Evolutionary conservation across 805 yeast species (phyloP).

Genomic region (Suhomyces xylopsoci): DNA sequence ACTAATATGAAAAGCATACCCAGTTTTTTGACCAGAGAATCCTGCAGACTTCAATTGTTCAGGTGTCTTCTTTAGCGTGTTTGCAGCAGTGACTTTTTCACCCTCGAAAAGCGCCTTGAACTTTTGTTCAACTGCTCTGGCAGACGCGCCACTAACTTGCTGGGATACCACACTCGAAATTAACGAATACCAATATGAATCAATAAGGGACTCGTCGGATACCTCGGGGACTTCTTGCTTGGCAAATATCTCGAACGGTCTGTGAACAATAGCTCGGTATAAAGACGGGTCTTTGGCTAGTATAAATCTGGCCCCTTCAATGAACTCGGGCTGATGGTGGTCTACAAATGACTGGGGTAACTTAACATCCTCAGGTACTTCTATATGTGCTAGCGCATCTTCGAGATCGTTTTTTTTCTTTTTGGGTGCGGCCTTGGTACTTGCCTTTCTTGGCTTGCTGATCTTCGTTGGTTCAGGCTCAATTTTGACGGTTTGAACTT

Average conservation of each 20-base stretch:
- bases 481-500: neutral
- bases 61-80: conserved; percentile 36
- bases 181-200: conserved; percentile 35
- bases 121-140: conserved; percentile 55
- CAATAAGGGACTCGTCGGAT: conserved; percentile 17
- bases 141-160: conserved; percentile 81
- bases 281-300: conserved; percentile 31
- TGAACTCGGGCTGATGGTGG: conserved; percentile 32
- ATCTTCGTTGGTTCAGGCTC: conserved; percentile 1
- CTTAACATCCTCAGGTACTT: conserved; percentile 4
- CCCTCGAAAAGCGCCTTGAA: conserved; percentile 34
- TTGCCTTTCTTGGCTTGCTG: neutral
- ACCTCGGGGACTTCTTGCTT: neutral
- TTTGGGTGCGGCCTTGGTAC: neutral
- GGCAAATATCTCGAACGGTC: conserved; percentile 25
- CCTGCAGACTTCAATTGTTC: conserved; percentile 64
- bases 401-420: conserved; percentile 7
- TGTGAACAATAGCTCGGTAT: conserved; percentile 30
- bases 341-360: conserved; percentile 27
- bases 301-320: conserved; percentile 29
- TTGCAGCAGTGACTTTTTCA: conserved; percentile 51
- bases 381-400: conserved; percentile 8
- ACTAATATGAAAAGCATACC: conserved; percentile 57
- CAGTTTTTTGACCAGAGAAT: conserved; percentile 62
- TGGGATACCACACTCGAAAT: conserved; percentile 56